A percentile compares a stretch with the other conserved stretches of the same genome.
Evolutionary conservation across 1,284 basidiomycete species (phyloP).

Genomic region (Marasmius fiardii): DNA sequence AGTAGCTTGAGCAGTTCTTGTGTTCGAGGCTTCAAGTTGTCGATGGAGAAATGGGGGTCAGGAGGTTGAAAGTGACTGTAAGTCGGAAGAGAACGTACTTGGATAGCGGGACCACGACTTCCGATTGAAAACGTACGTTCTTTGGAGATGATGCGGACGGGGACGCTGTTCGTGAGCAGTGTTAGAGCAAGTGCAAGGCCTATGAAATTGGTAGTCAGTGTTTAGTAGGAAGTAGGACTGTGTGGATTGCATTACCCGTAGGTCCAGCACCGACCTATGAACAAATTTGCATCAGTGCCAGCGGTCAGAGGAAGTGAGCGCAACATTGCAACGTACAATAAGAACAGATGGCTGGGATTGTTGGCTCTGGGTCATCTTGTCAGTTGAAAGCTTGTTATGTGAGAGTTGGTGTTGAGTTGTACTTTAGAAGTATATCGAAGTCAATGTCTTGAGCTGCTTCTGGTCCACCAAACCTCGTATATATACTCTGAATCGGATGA

Average conservation of each 20-base stretch:
- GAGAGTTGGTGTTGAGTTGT: too few relatives aligned
- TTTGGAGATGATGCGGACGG: slow-evolving; percentile 18
- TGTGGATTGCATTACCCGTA: slow-evolving; percentile 35
- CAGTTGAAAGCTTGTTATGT: background rate
- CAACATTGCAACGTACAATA: too few relatives aligned
- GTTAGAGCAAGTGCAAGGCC: slow-evolving; percentile 15
- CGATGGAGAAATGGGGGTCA: background rate
- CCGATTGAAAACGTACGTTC: slow-evolving; percentile 11
- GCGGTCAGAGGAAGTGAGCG: too few relatives aligned
- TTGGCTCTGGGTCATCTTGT: background rate
- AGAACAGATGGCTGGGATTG: too few relatives aligned
- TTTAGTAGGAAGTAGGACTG: slow-evolving; percentile 27
- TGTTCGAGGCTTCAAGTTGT: slow-evolving; percentile 16
- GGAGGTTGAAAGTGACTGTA: background rate
- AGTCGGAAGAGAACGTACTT: background rate
- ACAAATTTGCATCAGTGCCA: too few relatives aligned
- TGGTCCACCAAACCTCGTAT: too few relatives aligned
- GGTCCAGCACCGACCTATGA: slow-evolving; percentile 32
- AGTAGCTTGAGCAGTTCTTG: slow-evolving; percentile 12
- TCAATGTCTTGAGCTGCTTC: too few relatives aligned
- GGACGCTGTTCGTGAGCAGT: slow-evolving; percentile 15
- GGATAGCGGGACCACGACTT: slow-evolving; percentile 15
- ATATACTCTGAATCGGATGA: too few relatives aligned
- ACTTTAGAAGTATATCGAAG: too few relatives aligned
- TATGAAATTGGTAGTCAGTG: slow-evolving; percentile 37